phyloP scores from a whole-genome alignment of 305 asterid species.

The Petunia hybrid region DNA sequence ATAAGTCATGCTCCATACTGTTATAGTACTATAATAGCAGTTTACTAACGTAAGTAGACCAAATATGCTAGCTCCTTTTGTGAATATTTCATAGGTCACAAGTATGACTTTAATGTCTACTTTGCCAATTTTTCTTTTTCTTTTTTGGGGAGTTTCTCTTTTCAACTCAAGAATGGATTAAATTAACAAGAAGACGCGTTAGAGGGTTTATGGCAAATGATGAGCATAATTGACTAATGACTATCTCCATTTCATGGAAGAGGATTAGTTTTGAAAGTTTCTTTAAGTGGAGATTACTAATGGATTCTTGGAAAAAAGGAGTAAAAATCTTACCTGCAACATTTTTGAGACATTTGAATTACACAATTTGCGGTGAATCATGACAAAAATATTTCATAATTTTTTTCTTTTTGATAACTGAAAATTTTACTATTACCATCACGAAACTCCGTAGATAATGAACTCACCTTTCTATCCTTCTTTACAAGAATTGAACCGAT shows the following conservation, averaged over 20 bases:
- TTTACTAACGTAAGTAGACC: conserved; percentile 24
- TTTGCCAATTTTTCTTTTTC: background rate
- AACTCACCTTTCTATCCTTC: no score
- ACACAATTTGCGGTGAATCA: background rate
- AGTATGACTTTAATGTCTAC: conserved; percentile 27
- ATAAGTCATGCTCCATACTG: conserved; percentile 4
- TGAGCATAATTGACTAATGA: conserved; percentile 39
- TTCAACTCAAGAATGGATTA: conserved; percentile 30
- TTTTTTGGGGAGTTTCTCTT: background rate
- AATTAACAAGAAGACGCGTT: conserved; percentile 42
- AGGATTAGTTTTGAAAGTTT: conserved; percentile 14
- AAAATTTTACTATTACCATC: no score
- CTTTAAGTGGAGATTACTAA: conserved; percentile 18
- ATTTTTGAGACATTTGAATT: conserved; percentile 5
- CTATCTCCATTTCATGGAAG: conserved; percentile 7
- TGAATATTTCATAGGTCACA: conserved; percentile 6
- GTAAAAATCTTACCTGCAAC: background rate
- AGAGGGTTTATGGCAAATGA: conserved; percentile 23
- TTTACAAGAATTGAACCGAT: no score
- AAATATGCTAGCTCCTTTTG: background rate
- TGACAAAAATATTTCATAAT: no score
- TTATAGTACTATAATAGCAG: conserved; percentile 2
- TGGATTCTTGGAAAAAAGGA: background rate
- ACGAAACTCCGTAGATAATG: no score
- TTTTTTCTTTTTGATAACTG: no score